Evolutionary conservation across 768 basidiomycete genomes (phyloP).

Genomic region (Tephrocybe sp.): DNA sequence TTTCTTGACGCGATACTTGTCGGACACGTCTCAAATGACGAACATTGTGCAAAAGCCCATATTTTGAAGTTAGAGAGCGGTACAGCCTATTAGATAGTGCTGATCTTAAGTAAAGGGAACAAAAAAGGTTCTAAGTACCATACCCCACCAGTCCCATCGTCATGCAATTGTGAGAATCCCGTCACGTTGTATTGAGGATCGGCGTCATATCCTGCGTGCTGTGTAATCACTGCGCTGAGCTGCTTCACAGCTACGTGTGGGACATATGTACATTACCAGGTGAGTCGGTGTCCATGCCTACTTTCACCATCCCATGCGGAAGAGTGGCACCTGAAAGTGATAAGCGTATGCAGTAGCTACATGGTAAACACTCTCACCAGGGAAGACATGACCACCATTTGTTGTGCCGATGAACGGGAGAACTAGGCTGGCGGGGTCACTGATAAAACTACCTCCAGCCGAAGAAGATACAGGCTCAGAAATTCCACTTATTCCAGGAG

Average conservation of each 20-base stretch:
- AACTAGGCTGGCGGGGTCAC: constrained; percentile 46
- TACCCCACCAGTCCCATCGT: constrained; percentile 63
- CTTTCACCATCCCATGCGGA: constrained; percentile 73
- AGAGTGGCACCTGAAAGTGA: constrained; percentile 50
- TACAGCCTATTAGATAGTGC: constrained; percentile 32
- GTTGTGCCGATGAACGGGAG: constrained; percentile 65
- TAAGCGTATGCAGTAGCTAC: background rate
- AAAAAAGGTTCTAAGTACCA: constrained; percentile 13
- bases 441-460: constrained; percentile 5
- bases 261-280: constrained; percentile 48
- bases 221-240: constrained; percentile 6
- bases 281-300: constrained; percentile 66
- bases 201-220: constrained; percentile 52
- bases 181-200: constrained; percentile 43
- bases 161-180: constrained; percentile 66
- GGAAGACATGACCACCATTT: constrained; percentile 66
- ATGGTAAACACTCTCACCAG: constrained; percentile 37
- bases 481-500: background rate
- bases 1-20: constrained; percentile 48
- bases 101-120: background rate
- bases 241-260: background rate
- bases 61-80: constrained; percentile 66
- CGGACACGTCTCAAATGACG: constrained; percentile 51
- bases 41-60: constrained; percentile 52
- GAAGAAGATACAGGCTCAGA: background rate